Base-by-base conservation (phyloP, 306 rosid species). In the Citrullus colocynthis region DNA sequence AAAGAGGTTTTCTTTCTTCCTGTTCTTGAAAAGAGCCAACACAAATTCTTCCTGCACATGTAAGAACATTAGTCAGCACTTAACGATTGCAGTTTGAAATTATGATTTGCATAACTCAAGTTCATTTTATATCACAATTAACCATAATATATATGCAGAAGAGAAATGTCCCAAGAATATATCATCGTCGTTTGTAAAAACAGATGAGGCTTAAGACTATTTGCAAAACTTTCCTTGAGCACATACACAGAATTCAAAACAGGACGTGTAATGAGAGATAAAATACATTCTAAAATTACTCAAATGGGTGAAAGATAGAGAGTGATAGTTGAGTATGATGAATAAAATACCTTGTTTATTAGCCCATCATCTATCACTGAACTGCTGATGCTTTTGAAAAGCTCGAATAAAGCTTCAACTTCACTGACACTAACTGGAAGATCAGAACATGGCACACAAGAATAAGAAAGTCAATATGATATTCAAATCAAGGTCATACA, bases 331-430 rank as follows among this genome's bases (percentile, higher is more conserved):
- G 37, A 15, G 4, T 56, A 39, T 42, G 39, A 64, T 51, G 11
- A 59, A 9, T 41, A 65, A 52, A 61, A 65, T 90, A 92, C 98
- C 97, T 94, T 89, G 82, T 85, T 92, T 89, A 94, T 94, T 48
- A 94, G 82, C 69, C 95, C 97, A 87, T 94, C 98, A 71, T 92
- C 96, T 78, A 81, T 70, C 73, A 94, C 87, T 4, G 97, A 92
- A 41, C 89, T 51, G 81, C 98, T 90, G 64, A 92, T 92, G 79
- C 87, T 89, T 89, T 94, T 94, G 66, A 83, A 94, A 59, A 94
- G 95, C 85, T 94, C 98, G 83, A 87, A 90, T 18, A 94, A 81
- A 62, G 98, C 98, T 89, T 94, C 98, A 82, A 92, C 91, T 78
- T 94, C 98, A 20, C 92, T 92, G 14, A 94, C 90, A 15, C 90